Base-by-base conservation (phyloP, 2,329 filamentous ascomycete genomes). In the Ophioceras dolichostomum region DNA sequence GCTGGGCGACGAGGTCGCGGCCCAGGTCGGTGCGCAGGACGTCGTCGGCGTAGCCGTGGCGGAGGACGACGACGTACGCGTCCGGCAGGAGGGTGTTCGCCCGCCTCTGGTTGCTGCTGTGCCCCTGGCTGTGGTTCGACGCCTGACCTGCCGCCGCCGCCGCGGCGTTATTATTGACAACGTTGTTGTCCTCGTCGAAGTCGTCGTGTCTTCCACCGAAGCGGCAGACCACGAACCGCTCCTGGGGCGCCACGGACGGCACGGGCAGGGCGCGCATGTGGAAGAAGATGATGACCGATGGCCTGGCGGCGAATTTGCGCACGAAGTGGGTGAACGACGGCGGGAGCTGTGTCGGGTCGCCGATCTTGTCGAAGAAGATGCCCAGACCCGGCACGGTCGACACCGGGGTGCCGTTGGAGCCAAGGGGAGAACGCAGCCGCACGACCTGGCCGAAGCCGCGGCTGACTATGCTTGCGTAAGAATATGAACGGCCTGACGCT, bases 321-420 rank as follows among this genome's bases (percentile, higher is more conserved):
- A 84, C 63, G 50, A 86, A 87, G 37, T 87, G 78, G 4, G 75
- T 72, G 53, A 84, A 86, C 9, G 80, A 76, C 7, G 68, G 70
- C 2, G 79, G 80, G 20, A 49, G 47, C 21, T 48, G 39, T 0
- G 72, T 73, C 5, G 69, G 68, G 27, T 73, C 68, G 31, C 82
- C 81, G 1, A 73, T 67, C 56, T 88, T 87, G 58, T 88, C 83
- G 52, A 88, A 86, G 61, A 84, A 87, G 38, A 88, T 76, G 2
- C 79, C 82, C 6, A 73, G 67, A 20, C 66, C 83, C 39, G 62
- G 64, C 37, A 73, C 70, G 0, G 59, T 60, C 20, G 62, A 66
- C 8, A 67, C 46, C 12, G 53, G 45, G 3, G 61, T 61, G 29
- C 61, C 59, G n/a, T n/a, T n/a, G n/a, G n/a, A n/a, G 32, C 65